A percentile compares a stretch with the other conserved stretches of the same genome.
Evolutionary conservation across 2,329 filamentous ascomycete genomes (phyloP).

Genomic region (Stachybotrys elegans): DNA sequence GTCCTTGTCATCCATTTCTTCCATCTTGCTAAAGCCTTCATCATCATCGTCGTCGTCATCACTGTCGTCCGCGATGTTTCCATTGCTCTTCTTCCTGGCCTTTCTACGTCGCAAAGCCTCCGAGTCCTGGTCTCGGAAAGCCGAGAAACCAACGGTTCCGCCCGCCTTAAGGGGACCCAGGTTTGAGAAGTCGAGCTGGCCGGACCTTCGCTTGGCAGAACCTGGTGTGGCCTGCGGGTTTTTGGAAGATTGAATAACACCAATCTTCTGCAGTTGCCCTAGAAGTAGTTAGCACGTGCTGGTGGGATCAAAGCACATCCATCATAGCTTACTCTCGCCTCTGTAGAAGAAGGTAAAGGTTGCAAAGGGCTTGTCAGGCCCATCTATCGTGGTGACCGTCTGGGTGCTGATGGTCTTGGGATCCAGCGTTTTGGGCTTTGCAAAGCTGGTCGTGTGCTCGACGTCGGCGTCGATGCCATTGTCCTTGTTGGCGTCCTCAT

Average conservation of each 20-base stretch:
- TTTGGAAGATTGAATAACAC: conserved; percentile 70
- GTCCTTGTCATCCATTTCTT: conserved; percentile 59
- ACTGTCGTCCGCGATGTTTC: conserved; percentile 66
- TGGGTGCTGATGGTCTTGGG: conserved; percentile 98
- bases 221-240: conserved; percentile 55
- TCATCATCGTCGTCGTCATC: conserved; percentile 70
- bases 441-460: conserved; percentile 96
- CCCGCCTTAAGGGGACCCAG: conserved; percentile 78
- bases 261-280: conserved; percentile 97
- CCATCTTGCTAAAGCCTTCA: conserved; percentile 58
- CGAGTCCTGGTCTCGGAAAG: conserved; percentile 70
- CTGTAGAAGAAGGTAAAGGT: conserved; percentile 98
- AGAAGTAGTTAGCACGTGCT: conserved; percentile 16
- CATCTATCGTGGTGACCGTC: conserved; percentile 97
- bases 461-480: conserved; percentile 72
- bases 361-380: conserved; percentile 92
- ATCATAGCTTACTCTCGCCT: conserved; percentile 74
- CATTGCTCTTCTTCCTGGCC: conserved; percentile 58
- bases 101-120: conserved; percentile 51
- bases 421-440: conserved; percentile 91
- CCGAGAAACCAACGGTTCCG: conserved; percentile 86
- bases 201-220: conserved; percentile 68
- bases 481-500: conserved; percentile 55
- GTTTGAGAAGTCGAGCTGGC: conserved; percentile 78
- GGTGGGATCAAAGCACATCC: not conserved